Conservation (phyloP, 2,329 filamentous ascomycete genomes). For the Colletotrichum shisoi region DNA sequence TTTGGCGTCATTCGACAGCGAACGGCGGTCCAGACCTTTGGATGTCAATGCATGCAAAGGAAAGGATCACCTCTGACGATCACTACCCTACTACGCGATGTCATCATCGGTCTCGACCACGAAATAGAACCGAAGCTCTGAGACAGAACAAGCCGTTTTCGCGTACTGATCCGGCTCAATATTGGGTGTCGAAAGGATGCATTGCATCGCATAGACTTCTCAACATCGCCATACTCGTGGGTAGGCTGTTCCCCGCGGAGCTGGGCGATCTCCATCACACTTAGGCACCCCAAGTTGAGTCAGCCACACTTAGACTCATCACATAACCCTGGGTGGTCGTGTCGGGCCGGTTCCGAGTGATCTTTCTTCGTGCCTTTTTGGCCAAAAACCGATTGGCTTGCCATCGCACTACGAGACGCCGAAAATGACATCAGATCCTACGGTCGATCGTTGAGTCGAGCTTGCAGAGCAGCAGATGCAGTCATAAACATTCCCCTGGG, state of each 20-base stretch:
- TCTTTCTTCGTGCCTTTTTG: not conserved
- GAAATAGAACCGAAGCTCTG: not conserved
- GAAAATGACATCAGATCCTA: not conserved
- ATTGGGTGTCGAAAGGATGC: not conserved
- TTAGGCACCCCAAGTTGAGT: no score
- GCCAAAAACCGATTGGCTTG: not conserved
- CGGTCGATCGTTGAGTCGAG: not conserved
- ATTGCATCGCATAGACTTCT: not conserved
- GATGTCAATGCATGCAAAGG: not conserved
- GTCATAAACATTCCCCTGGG: not conserved
- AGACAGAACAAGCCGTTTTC: not conserved
- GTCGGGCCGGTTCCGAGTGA: not conserved
- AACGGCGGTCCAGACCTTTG: not conserved
- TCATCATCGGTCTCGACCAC: not conserved
- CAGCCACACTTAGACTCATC: no score
- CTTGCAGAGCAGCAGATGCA: not conserved
- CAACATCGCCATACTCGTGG: not conserved
- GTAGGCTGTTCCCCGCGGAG: no score
- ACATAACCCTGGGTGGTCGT: not conserved
- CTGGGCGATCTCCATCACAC: not conserved
- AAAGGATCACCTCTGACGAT: slow-evolving; percentile 1
- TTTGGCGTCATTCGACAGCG: not conserved
- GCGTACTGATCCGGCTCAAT: not conserved
- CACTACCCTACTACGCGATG: not conserved
- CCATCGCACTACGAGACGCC: not conserved